Base-by-base conservation (phyloP, 1,139 yeast species). In the Yarrowia galli region DNA sequence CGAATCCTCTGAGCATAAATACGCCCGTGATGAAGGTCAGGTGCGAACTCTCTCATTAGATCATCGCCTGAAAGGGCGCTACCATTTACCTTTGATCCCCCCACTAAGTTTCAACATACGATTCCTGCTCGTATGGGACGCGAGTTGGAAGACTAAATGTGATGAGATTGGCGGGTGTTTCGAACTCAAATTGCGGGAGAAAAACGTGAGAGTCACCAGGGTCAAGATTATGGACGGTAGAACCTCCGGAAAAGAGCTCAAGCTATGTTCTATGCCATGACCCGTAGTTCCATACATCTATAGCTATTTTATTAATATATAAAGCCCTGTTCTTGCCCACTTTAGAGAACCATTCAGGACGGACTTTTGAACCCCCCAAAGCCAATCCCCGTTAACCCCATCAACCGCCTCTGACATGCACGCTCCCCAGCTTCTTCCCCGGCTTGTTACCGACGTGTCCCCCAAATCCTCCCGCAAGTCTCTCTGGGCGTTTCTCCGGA, bases 391-490 rank as follows among this genome's bases (percentile, higher is more conserved):
- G 32, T 28, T 35, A 15, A 36, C 40, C 40, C 40, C 40, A 12
- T 15, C 40, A 16, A 36, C 40, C 15, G n/a, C 40, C 56, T 25
- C 53, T n/a, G 8, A 2, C 60, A 54, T 38, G 60, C 60, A 54
- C 46, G n/a, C 32, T 38, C 60, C 60, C 60, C 60, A 54, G 45
- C 46, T 54, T 54, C 45, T 54, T 54, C 60, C 60, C 60, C 60
- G 60, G 60, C 60, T 54, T 54, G 60, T 54, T 25, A 23, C 60
- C 60, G 60, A 54, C 20, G 13, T 16, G 3, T 16, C 45, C 20
- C 22, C 60, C 16, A 54, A 54, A 22, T 9, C 43, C 36, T 18
- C 18, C 6, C 43, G 58, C 20, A 51, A 16, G 28, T 8, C 23
- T 20, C 16, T 20, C 22, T 54, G 58, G 58, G 16, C 46, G n/a